phyloP scores from a whole-genome alignment of 2,329 filamentous ascomycete species.

The Penicillium sp. region DNA sequence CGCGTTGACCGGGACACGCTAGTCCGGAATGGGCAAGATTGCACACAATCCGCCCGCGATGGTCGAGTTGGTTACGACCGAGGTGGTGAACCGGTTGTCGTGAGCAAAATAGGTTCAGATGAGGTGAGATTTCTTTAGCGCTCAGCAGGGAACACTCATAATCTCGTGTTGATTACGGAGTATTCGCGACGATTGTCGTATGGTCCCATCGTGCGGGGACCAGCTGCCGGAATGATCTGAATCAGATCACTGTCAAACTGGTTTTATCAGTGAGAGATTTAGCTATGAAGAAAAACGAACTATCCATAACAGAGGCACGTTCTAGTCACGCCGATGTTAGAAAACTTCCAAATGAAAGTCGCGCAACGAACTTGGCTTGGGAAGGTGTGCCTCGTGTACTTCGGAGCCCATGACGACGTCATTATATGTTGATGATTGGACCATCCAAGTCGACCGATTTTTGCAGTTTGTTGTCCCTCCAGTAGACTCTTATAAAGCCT shows the following conservation, averaged over 20 bases:
- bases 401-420: neutral
- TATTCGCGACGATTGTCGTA: too few relatives aligned
- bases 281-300: too few relatives aligned
- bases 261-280: neutral
- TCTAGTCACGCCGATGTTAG: too few relatives aligned
- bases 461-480: neutral
- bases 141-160: neutral
- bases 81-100: neutral
- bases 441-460: neutral
- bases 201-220: neutral
- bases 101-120: neutral
- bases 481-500: neutral
- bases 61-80: too few relatives aligned
- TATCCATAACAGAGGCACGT: too few relatives aligned
- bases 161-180: neutral
- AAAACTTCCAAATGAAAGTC: too few relatives aligned
- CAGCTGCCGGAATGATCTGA: neutral
- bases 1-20: conserved; percentile 31
- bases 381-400: neutral
- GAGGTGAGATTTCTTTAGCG: too few relatives aligned
- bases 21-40: conserved; percentile 33
- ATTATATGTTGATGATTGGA: conserved; percentile 1
- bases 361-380: too few relatives aligned
- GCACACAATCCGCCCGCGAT: conserved; percentile 1
- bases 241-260: neutral